These are phyloP conservation scores for Fagus sylvatica DNA, from an alignment of 306 rosid species.

Conservation along the genomic window DNA sequence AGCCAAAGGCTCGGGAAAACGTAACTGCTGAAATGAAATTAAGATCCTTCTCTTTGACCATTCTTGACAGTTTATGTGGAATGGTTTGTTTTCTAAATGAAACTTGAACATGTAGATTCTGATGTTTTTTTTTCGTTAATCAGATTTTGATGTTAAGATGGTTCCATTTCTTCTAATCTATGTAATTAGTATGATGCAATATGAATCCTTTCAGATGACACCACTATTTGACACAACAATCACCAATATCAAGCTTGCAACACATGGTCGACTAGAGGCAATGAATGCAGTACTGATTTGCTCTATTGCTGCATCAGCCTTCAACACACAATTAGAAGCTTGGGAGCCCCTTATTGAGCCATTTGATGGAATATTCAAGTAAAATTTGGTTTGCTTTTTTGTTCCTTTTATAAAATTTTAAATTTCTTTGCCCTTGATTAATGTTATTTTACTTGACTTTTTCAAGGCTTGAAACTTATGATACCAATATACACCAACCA, in stretches of 20 bases:
- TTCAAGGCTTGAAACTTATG: slow-evolving; percentile 87
- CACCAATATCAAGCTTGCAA: slow-evolving; percentile 88
- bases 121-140: neutral
- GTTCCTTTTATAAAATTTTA: neutral
- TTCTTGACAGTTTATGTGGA: slow-evolving; percentile 92
- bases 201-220: slow-evolving; percentile 71
- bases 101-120: slow-evolving; percentile 13
- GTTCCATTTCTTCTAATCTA: slow-evolving; percentile 2
- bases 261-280: slow-evolving; percentile 82
- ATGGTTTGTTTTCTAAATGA: slow-evolving; percentile 54
- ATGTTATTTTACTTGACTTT: slow-evolving; percentile 29
- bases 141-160: neutral
- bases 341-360: slow-evolving; percentile 99
- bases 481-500: slow-evolving; percentile 53
- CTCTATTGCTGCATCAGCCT: slow-evolving; percentile 94
- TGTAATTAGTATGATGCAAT: slow-evolving; percentile 3
- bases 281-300: slow-evolving; percentile 93
- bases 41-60: slow-evolving; percentile 76
- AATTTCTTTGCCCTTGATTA: slow-evolving; percentile 7
- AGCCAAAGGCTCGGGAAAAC: slow-evolving; percentile 85
- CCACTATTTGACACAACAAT: slow-evolving; percentile 86
- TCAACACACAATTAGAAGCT: slow-evolving; percentile 90
- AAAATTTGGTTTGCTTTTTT: slow-evolving; percentile 22
- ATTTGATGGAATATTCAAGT: slow-evolving; percentile 98
- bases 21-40: slow-evolving; percentile 91